These are phyloP conservation scores for Setaria italica DNA, from an alignment of 202 grass and related monocot species.

Conservation along the genomic window DNA sequence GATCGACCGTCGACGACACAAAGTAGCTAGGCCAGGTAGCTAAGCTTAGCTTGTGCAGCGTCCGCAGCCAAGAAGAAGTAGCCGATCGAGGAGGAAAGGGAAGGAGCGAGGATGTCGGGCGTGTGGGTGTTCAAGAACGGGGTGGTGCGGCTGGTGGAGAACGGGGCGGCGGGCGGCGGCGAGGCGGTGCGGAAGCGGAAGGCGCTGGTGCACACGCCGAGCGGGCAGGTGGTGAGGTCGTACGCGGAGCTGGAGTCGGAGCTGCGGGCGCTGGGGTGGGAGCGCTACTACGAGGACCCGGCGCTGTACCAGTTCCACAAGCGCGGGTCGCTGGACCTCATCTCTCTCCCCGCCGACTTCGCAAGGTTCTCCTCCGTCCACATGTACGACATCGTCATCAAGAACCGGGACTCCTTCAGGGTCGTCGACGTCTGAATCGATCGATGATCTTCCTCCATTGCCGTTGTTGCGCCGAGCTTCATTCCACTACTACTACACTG, in stretches of 20 bases:
- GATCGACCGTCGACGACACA: not conserved
- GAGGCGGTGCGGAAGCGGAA: constrained; percentile 47
- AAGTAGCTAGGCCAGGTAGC: not conserved
- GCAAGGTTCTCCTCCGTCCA: constrained; percentile 65
- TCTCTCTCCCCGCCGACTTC: constrained; percentile 78
- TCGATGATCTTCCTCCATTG: not conserved
- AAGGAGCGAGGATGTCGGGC: constrained; percentile 40
- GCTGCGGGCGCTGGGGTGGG: constrained; percentile 68
- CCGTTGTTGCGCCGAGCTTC: too few species aligned
- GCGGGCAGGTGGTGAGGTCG: constrained; percentile 62
- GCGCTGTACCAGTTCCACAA: constrained; percentile 73
- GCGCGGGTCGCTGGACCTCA: constrained; percentile 64
- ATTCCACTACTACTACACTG: too few species aligned
- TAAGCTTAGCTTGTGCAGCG: not conserved
- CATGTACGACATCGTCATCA: constrained; percentile 86
- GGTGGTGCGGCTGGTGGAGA: constrained; percentile 65
- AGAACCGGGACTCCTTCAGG: constrained; percentile 68
- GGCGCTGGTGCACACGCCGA: constrained; percentile 70
- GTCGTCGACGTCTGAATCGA: constrained; percentile 53
- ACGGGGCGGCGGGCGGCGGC: constrained; percentile 36
- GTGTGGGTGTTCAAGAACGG: constrained; percentile 78
- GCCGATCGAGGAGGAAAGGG: too few species aligned
- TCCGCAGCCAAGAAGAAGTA: too few species aligned
- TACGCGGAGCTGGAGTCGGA: constrained; percentile 62
- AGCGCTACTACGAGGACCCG: constrained; percentile 73